These are phyloP conservation scores for Hevea brasiliensis DNA, from an alignment of 345 rosid genomes.

Conservation along the genomic window DNA sequence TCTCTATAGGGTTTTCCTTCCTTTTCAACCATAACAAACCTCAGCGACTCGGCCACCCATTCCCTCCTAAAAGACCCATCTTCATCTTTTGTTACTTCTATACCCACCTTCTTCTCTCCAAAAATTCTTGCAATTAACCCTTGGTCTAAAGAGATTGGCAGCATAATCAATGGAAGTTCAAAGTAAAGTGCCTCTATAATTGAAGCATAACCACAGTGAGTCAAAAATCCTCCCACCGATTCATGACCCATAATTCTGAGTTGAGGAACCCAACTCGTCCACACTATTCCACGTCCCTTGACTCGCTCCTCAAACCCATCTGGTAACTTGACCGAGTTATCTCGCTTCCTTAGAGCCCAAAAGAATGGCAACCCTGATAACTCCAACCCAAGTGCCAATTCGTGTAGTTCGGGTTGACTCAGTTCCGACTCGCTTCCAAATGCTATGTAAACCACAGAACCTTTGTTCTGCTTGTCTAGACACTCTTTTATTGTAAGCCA, in stretches of 20 bases:
- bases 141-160: neutral
- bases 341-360: constrained; percentile 1
- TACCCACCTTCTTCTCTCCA: neutral
- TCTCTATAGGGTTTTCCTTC: too few relatives aligned
- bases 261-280: neutral
- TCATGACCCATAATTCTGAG: neutral
- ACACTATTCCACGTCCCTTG: neutral
- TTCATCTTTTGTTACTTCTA: too few relatives aligned
- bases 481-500: neutral
- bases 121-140: neutral
- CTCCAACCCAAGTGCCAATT: constrained; percentile 12
- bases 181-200: neutral
- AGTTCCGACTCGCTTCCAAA: constrained; percentile 8
- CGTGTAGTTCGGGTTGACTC: constrained; percentile 1
- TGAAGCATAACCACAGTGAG: neutral
- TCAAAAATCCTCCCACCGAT: neutral
- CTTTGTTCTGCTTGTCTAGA: constrained; percentile 6
- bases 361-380: constrained; percentile 11
- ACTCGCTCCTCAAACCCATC: constrained; percentile 25
- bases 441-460: constrained; percentile 6
- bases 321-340: constrained; percentile 19
- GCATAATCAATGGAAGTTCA: neutral
- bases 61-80: too few relatives aligned
- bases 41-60: too few relatives aligned
- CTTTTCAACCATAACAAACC: too few relatives aligned